Percentiles rank a stretch among this genome's conserved stretches.
Evolutionary conservation across 2,329 filamentous ascomycete species (phyloP).

Genomic region (Lecanoromycetidae sp.): DNA sequence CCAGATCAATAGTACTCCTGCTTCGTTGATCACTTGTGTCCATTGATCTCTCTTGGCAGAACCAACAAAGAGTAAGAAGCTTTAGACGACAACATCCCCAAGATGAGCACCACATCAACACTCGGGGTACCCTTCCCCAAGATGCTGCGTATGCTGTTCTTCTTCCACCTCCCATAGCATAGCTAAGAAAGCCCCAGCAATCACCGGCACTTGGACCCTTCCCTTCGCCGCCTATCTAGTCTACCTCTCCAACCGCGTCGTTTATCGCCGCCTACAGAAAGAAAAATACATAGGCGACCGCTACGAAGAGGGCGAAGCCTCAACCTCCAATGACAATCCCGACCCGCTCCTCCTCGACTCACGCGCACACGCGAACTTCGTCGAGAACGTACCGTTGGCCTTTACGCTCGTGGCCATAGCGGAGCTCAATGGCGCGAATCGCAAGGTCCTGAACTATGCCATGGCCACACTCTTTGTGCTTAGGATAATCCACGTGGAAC

Average conservation of each 20-base stretch:
- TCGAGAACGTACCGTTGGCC: slow-evolving; percentile 34
- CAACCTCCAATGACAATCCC: slow-evolving; percentile 4
- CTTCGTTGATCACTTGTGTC: too few relatives aligned
- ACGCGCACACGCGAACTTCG: slow-evolving; percentile 32
- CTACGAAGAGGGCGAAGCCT: slow-evolving; percentile 9
- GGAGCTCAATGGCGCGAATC: slow-evolving; percentile 35
- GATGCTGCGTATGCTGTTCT: too few relatives aligned
- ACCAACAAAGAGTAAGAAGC: too few relatives aligned
- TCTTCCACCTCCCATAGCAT: too few relatives aligned
- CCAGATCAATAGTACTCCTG: too few relatives aligned
- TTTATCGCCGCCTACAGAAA: slow-evolving; percentile 24
- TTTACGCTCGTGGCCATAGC: slow-evolving; percentile 29
- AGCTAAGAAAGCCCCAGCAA: too few relatives aligned
- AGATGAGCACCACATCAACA: too few relatives aligned
- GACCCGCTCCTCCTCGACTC: slow-evolving; percentile 26
- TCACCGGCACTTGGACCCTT: slow-evolving; percentile 29
- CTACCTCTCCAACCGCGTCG: slow-evolving; percentile 31
- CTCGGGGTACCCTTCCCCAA: too few relatives aligned
- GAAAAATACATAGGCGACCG: slow-evolving; percentile 23
- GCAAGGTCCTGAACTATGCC: slow-evolving; percentile 28
- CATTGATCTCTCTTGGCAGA: too few relatives aligned
- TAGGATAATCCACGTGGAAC: slow-evolving; percentile 30
- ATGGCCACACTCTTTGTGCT: slow-evolving; percentile 30
- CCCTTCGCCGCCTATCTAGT: slow-evolving; percentile 33
- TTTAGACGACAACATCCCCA: too few relatives aligned